A percentile compares a stretch with the other conserved stretches of the same genome.
phyloP scores from a whole-genome alignment of 108 stramenopile genomes.

The Conticribra guillardii region DNA sequence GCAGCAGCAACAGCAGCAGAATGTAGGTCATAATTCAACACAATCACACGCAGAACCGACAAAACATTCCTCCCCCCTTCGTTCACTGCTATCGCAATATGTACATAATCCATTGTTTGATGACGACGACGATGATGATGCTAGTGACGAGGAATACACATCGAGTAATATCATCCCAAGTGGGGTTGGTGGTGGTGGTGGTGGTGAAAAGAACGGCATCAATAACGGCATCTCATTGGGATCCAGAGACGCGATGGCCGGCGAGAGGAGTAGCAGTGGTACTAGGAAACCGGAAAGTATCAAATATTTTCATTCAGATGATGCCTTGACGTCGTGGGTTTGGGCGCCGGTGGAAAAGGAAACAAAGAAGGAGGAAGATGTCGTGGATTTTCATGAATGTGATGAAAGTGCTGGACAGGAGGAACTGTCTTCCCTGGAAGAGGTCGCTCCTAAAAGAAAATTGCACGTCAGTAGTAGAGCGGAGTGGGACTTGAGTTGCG shows the following conservation, averaged over 20 bases:
- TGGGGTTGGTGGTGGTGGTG: no score
- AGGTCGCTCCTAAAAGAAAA: no score
- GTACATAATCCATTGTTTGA: conserved; percentile 31
- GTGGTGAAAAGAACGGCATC: no score
- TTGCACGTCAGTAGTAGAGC: not conserved
- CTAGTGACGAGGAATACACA: not conserved
- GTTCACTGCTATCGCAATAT: conserved; percentile 18
- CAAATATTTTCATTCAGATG: conserved; percentile 26
- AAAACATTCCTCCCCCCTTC: conserved; percentile 16
- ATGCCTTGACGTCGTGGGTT: conserved; percentile 28
- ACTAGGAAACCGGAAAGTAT: not conserved
- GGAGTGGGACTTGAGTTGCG: conserved; percentile 14
- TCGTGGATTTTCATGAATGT: not conserved
- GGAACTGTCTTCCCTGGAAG: no score
- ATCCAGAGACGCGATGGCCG: no score
- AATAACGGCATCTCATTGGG: no score
- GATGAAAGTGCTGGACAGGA: no score
- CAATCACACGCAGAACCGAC: no score
- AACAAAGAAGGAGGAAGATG: not conserved
- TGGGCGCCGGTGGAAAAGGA: conserved; percentile 12
- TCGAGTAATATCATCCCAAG: no score
- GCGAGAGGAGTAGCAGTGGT: no score
- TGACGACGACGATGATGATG: conserved; percentile 12
- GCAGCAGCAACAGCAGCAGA: no score
- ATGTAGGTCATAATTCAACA: no score